Conservation (phyloP, 768 basidiomycete genomes). For the Rhodosporidiobolus odoratus region DNA sequence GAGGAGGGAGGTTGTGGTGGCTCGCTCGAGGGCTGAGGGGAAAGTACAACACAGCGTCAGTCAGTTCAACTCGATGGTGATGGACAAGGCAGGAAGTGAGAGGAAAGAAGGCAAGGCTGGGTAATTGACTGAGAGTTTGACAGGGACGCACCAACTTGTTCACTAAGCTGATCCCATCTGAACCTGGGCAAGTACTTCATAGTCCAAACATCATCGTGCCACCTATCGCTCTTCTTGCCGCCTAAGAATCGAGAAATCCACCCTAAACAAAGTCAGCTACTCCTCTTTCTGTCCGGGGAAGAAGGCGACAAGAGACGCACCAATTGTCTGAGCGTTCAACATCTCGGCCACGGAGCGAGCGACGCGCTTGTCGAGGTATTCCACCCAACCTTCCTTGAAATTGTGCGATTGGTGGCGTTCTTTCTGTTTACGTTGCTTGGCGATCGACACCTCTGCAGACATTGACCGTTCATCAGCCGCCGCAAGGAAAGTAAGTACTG, state of each 20-base stretch:
- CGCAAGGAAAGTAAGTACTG: neutral
- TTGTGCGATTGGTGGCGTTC: slow-evolving; percentile 50
- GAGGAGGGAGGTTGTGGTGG: slow-evolving; percentile 77
- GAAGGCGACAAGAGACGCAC: slow-evolving; percentile 45
- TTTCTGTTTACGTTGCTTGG: slow-evolving; percentile 27
- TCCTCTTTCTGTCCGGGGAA: neutral
- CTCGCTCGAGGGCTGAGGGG: slow-evolving; percentile 77
- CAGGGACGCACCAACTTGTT: slow-evolving; percentile 79
- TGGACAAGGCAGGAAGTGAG: neutral
- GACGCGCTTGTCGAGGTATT: slow-evolving; percentile 88
- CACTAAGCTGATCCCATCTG: slow-evolving; percentile 98
- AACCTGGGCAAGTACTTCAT: slow-evolving; percentile 98
- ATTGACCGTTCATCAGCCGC: neutral
- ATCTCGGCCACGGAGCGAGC: slow-evolving; percentile 86
- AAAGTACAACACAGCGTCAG: neutral
- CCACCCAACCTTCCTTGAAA: slow-evolving; percentile 96
- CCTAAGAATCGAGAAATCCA: slow-evolving; percentile 2
- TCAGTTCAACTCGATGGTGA: neutral
- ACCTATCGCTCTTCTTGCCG: slow-evolving; percentile 80
- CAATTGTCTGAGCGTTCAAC: slow-evolving; percentile 92
- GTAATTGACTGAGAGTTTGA: neutral
- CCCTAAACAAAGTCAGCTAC: neutral
- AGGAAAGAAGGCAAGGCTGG: neutral
- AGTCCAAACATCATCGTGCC: slow-evolving; percentile 98
- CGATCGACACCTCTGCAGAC: slow-evolving; percentile 1